Conservation (phyloP, 805 yeast species). For the Candida parachauliodes region DNA sequence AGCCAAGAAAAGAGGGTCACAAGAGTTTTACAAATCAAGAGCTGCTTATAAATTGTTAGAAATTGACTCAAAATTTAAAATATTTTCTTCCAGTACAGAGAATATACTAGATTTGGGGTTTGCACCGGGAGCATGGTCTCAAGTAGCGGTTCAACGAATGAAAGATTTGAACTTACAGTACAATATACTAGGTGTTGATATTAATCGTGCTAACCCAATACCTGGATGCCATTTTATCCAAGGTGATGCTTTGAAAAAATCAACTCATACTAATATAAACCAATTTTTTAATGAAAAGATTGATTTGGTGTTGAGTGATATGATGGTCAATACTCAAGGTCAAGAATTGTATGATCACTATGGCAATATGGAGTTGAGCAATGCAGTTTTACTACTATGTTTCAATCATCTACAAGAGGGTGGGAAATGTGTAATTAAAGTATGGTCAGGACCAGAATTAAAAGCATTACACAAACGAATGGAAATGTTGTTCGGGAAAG, state of each 20-base stretch:
- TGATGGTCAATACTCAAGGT: conserved; percentile 95
- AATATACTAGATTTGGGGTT: conserved; percentile 84
- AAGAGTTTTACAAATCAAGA: conserved; percentile 63
- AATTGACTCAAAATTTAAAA: conserved; percentile 57
- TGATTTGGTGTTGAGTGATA: conserved; percentile 58
- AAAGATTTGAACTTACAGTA: conserved; percentile 36
- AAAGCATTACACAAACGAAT: conserved; percentile 56
- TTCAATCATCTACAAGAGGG: conserved; percentile 63
- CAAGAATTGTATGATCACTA: conserved; percentile 75
- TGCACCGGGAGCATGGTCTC: conserved; percentile 96
- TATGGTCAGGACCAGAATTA: conserved; percentile 82
- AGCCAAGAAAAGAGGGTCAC: conserved; percentile 2
- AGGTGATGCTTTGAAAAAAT: conserved; percentile 35
- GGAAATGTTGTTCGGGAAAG: conserved; percentile 55
- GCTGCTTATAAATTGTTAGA: conserved; percentile 90
- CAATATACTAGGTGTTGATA: conserved; percentile 69
- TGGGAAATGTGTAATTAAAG: conserved; percentile 80
- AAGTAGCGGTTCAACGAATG: conserved; percentile 59
- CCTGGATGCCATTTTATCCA: conserved; percentile 34
- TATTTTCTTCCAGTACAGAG: conserved; percentile 50
- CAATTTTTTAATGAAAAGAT: conserved; percentile 39
- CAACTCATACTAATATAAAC: conserved; percentile 56
- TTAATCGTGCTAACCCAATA: conserved; percentile 28
- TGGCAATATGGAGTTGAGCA: conserved; percentile 86
- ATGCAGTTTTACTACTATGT: conserved; percentile 80